These are phyloP conservation scores for Venturia nashicola DNA, from an alignment of 2,329 filamentous ascomycete genomes.

Conservation along the genomic window DNA sequence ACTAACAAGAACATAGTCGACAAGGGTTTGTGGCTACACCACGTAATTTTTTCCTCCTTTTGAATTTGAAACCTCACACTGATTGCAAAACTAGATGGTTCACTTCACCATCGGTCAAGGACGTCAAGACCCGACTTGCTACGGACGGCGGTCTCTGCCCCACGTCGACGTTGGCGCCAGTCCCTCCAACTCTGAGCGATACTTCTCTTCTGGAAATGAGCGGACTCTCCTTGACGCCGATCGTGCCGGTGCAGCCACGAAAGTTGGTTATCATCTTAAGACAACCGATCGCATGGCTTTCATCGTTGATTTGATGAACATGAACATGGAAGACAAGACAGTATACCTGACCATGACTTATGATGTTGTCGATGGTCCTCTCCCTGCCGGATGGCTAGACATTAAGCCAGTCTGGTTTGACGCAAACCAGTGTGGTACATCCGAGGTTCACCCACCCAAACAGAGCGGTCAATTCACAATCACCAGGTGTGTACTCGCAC, in stretches of 20 bases:
- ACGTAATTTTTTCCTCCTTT: background rate
- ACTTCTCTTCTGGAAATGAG: constrained; percentile 9
- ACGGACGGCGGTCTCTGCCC: background rate
- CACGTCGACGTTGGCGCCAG: constrained; percentile 8
- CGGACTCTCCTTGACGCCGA: background rate
- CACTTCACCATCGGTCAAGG: constrained; percentile 5
- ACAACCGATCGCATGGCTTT: constrained; percentile 7
- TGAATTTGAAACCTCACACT: background rate
- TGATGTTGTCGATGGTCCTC: constrained; percentile 5
- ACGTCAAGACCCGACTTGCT: constrained; percentile 9
- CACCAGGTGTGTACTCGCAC: background rate
- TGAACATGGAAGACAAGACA: constrained; percentile 7
- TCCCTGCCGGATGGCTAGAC: background rate
- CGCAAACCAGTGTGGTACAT: constrained; percentile 8
- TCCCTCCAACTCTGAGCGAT: constrained; percentile 8
- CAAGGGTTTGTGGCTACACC: constrained; percentile 16
- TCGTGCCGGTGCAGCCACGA: background rate
- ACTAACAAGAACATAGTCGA: background rate
- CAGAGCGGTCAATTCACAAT: constrained; percentile 7
- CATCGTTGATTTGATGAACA: constrained; percentile 11
- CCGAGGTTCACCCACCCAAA: constrained; percentile 3
- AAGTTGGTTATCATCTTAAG: constrained; percentile 6
- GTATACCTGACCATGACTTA: constrained; percentile 10
- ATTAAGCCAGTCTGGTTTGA: constrained; percentile 10
- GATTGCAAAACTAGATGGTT: background rate